Base-by-base conservation (phyloP, 2,329 filamentous ascomycete genomes). In the Blumeria graminis region DNA sequence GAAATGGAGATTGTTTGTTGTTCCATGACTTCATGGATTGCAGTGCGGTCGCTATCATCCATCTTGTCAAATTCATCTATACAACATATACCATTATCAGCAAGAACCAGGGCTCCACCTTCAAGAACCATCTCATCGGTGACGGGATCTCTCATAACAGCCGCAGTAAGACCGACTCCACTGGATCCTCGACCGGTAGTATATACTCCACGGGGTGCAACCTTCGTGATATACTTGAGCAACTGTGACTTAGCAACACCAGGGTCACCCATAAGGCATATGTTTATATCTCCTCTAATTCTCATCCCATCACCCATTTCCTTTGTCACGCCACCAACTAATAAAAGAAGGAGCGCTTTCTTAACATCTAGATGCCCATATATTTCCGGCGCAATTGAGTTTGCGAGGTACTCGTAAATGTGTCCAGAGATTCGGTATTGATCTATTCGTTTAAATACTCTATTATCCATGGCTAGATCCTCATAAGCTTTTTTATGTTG, bases 401-500 rank as follows among this genome's bases (percentile, higher is more conserved):
- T 86, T 51, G 92, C 87, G 14, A 98, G 79, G 64, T 92, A 88
- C 67, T 98, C 92, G 69, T 98, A 98, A 62, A 96, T 82, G 65
- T 93, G 87, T 3, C 92, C 92, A 0, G 84, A 86, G 61, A 84
- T 80, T 63, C 85, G 81, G 65, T 92, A 84, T 63, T 86, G 80
- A 61, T 89, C 85, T 69, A 98, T 95, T 61, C 88, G 81, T 58
- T 81, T 80, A 56, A 93, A 77, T 8, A 93, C 81, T 55, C 77
- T 76, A 35, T 82, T 80, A 62, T 95, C 89, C 62, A 95, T 79
- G 33, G 81, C 77, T 72, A 95, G 86, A 64, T 94, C 84, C 61
- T 93, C 86, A 69, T 98, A 98, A 0, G 90, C 89, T 71, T 95
- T 94, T 73, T 98, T 98, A 76, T 98, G 92, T 68, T 98, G 92